Conservation (phyloP, 257 asterid species). For the Salvia splendens region DNA sequence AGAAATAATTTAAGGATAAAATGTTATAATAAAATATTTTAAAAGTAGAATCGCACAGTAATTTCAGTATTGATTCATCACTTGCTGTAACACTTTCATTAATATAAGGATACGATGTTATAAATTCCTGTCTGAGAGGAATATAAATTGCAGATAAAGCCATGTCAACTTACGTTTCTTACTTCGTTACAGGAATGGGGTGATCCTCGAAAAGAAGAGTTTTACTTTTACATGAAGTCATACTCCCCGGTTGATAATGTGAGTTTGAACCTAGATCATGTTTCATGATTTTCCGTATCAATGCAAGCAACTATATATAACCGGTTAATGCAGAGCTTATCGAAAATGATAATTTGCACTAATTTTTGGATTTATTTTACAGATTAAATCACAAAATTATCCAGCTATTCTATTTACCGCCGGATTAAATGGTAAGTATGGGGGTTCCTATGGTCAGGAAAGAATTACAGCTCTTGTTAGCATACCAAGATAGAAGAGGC, state of each 20-base stretch:
- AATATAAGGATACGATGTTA: neutral
- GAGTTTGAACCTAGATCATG: slow-evolving; percentile 35
- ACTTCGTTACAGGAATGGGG: slow-evolving; percentile 88
- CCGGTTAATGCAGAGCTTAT: slow-evolving; percentile 15
- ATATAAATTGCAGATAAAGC: slow-evolving; percentile 14
- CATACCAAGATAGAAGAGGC: neutral
- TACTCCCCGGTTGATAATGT: slow-evolving; percentile 96
- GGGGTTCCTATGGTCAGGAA: slow-evolving; percentile 1
- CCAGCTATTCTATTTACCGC: slow-evolving; percentile 89
- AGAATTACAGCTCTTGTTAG: neutral
- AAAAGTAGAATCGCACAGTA: neutral
- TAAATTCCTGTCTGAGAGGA: neutral
- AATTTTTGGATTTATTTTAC: slow-evolving; percentile 34
- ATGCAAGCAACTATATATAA: slow-evolving; percentile 4
- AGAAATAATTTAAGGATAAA: neutral
- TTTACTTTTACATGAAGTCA: slow-evolving; percentile 85
- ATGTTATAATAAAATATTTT: neutral
- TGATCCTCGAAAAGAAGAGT: slow-evolving; percentile 94
- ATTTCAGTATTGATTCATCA: neutral
- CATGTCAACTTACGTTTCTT: slow-evolving; percentile 27
- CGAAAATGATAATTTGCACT: slow-evolving; percentile 8
- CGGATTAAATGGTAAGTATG: slow-evolving; percentile 80
- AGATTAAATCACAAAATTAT: slow-evolving; percentile 73
- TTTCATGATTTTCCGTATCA: slow-evolving; percentile 1
- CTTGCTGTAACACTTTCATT: neutral